Conservation (phyloP, 2,329 filamentous ascomycete genomes). For the Hypoxylon sp. region DNA sequence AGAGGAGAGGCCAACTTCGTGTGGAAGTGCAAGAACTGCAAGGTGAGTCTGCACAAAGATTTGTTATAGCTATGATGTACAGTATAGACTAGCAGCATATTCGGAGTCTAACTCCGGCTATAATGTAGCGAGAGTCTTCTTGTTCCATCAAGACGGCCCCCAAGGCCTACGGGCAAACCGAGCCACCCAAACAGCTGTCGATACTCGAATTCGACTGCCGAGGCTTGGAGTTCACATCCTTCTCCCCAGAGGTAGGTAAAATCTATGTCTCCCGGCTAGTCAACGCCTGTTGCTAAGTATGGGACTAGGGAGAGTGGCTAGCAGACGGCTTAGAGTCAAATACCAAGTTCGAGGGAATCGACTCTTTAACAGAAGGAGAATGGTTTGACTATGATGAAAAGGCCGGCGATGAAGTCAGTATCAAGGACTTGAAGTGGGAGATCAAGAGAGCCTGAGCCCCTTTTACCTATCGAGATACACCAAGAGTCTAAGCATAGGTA, state of each 20-base stretch:
- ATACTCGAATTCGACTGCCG: slow-evolving; percentile 93
- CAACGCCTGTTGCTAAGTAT: slow-evolving; percentile 8
- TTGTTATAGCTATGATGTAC: background rate
- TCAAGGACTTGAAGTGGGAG: slow-evolving; percentile 88
- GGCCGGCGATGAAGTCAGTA: slow-evolving; percentile 86
- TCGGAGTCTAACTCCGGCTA: slow-evolving; percentile 3
- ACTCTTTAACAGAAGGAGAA: slow-evolving; percentile 81
- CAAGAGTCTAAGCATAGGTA: background rate
- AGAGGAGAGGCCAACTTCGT: slow-evolving; percentile 98
- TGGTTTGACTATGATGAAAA: slow-evolving; percentile 99
- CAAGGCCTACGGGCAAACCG: slow-evolving; percentile 72
- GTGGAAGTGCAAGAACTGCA: slow-evolving; percentile 99
- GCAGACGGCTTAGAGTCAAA: slow-evolving; percentile 81
- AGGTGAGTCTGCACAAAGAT: slow-evolving; percentile 62
- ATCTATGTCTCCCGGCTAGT: background rate
- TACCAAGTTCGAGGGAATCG: slow-evolving; percentile 83
- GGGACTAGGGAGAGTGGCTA: slow-evolving; percentile 81
- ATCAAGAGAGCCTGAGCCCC: slow-evolving; percentile 71
- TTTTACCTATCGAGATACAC: no score
- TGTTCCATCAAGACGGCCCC: slow-evolving; percentile 83
- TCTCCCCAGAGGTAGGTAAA: slow-evolving; percentile 78
- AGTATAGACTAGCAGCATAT: no score
- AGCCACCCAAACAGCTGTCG: slow-evolving; percentile 77
- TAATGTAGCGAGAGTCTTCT: slow-evolving; percentile 76
- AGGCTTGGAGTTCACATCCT: slow-evolving; percentile 89